A percentile compares a stretch with the other conserved stretches of the same genome.
Evolutionary conservation across 768 basidiomycete genomes (phyloP).

Genomic region (Podaxis sp.): DNA sequence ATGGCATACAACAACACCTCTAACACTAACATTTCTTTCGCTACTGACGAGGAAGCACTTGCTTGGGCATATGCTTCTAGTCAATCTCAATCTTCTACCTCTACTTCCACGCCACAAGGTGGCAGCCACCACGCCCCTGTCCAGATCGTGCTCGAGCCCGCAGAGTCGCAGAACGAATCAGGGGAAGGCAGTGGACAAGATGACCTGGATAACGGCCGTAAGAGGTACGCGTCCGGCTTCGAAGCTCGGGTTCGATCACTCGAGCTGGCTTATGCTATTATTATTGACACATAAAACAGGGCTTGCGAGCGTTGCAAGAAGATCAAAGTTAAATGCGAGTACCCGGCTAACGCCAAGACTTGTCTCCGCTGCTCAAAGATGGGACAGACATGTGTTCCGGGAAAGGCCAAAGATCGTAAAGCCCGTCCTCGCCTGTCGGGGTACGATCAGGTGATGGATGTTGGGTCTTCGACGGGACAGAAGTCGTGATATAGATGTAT

Average conservation of each 20-base stretch:
- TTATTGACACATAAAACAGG: not conserved
- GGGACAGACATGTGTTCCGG: conserved; percentile 10
- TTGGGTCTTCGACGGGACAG: not conserved
- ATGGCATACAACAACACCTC: conserved; percentile 2
- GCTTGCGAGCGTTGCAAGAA: conserved; percentile 16
- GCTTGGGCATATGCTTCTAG: conserved; percentile 11
- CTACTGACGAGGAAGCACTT: conserved; percentile 10
- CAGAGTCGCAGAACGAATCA: not conserved
- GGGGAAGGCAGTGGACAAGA: conserved; percentile 4
- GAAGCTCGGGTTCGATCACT: not conserved
- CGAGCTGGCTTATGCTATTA: no score
- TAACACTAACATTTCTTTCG: not conserved
- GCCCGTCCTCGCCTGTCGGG: conserved; percentile 3
- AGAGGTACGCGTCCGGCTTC: not conserved
- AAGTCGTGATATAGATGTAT: not conserved
- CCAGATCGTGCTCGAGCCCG: conserved; percentile 15
- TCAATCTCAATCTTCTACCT: not conserved
- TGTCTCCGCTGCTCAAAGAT: conserved; percentile 10
- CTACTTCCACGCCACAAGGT: not conserved
- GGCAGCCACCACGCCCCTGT: not conserved
- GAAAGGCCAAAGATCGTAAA: conserved; percentile 7
- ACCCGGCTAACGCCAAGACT: conserved; percentile 1
- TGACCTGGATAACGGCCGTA: conserved; percentile 4
- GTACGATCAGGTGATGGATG: conserved; percentile 13
- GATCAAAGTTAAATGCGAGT: conserved; percentile 15